phyloP scores from a whole-genome alignment of 495 filamentous ascomycete species.

The Tuber aestivum region DNA sequence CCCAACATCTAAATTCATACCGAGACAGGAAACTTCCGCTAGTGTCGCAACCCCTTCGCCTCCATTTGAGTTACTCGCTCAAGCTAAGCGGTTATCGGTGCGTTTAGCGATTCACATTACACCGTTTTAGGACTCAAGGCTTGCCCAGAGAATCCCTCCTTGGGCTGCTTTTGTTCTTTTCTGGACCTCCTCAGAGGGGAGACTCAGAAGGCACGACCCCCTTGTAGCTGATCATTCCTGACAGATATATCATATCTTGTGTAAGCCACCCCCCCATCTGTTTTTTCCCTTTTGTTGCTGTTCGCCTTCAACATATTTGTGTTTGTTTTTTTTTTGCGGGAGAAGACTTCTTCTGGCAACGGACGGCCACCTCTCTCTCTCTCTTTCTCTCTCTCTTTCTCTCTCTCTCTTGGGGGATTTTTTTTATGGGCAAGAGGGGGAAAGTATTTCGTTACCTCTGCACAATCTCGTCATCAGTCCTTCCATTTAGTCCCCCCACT shows the following conservation, averaged over 20 bases:
- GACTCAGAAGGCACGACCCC: background rate
- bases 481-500: background rate
- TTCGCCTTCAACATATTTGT: background rate
- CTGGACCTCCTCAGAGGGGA: background rate
- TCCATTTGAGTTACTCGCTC: slow-evolving; percentile 8
- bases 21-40: background rate
- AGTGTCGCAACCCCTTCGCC: slow-evolving; percentile 14
- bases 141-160: background rate
- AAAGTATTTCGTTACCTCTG: slow-evolving; percentile 8
- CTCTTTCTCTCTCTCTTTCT: background rate
- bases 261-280: background rate
- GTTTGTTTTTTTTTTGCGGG: background rate
- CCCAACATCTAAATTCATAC: background rate
- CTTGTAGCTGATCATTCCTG: background rate
- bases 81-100: slow-evolving; percentile 31
- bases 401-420: background rate
- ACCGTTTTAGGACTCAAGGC: slow-evolving; percentile 13
- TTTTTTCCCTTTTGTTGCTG: background rate
- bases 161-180: background rate
- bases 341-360: background rate
- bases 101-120: slow-evolving; percentile 25
- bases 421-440: background rate
- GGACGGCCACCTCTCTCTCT: background rate
- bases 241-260: slow-evolving; percentile 1
- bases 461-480: slow-evolving; percentile 17